Percentiles rank a stretch among this genome's conserved stretches.
These are phyloP conservation scores for Venturia carpophila DNA, from an alignment of 2,329 filamentous ascomycete species.

Conservation along the genomic window DNA sequence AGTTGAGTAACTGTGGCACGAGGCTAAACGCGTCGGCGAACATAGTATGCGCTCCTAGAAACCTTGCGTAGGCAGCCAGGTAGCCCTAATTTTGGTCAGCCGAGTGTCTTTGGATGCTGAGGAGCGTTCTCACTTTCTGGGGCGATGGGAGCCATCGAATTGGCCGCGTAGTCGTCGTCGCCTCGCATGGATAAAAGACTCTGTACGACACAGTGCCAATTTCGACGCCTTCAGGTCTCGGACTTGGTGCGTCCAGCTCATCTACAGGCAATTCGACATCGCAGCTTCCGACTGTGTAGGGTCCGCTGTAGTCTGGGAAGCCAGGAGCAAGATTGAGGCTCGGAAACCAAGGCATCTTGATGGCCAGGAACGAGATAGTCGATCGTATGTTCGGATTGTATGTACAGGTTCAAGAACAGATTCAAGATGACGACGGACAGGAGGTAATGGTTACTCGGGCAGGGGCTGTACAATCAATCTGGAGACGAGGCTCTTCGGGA, in stretches of 20 bases:
- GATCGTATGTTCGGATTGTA: too few relatives aligned
- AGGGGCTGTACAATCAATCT: not conserved
- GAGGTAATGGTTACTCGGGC: not conserved
- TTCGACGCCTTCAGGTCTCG: slow-evolving; percentile 40
- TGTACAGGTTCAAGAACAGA: not conserved
- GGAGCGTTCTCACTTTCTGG: slow-evolving; percentile 37
- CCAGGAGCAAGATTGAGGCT: slow-evolving; percentile 8
- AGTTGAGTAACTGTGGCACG: slow-evolving; percentile 63
- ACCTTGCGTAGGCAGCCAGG: slow-evolving; percentile 66
- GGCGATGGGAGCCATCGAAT: slow-evolving; percentile 73
- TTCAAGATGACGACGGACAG: not conserved
- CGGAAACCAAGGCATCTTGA: not conserved
- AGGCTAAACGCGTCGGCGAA: slow-evolving; percentile 45
- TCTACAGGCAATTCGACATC: slow-evolving; percentile 70
- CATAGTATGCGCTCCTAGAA: slow-evolving; percentile 57
- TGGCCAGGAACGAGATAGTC: not conserved
- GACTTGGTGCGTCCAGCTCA: slow-evolving; percentile 41
- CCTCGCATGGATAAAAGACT: slow-evolving; percentile 67
- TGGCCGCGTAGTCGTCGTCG: slow-evolving; percentile 42
- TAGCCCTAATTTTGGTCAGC: slow-evolving; percentile 44
- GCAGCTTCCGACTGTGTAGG: slow-evolving; percentile 69
- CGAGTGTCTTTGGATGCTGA: not conserved
- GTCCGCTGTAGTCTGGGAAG: slow-evolving; percentile 69
- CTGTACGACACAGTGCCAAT: slow-evolving; percentile 72
- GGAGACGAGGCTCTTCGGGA: not conserved